Evolutionary conservation across 805 yeast species (phyloP), one percentile per base, ranked within the genome.

Genomic region (Ogataea haglerorum): DNA sequence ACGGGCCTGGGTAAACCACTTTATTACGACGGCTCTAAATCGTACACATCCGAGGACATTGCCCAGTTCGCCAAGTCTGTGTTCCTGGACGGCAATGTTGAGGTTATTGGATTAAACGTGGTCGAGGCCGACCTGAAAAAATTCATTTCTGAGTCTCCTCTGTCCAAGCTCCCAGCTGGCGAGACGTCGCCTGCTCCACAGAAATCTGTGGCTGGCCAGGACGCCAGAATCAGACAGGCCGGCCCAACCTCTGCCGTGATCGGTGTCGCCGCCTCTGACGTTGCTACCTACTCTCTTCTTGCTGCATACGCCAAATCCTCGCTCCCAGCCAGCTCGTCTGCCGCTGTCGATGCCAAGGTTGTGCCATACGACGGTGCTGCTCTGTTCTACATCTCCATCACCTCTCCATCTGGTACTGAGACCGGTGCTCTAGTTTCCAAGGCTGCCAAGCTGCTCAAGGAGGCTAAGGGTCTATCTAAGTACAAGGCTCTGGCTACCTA

Each of bases 1-100:
- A 72, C 67, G 47, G 97, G 96, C 40, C 78, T 86, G 57, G 97
- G 96, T 58, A 78, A 82, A 67, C 83, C 95, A 50, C 73, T 87
- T 57, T 75, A 75, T 63, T 86, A 76, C 62, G 84, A 85, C 63
- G 85, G 86, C 47, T 65, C 73, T 49, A 68, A 71, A 54, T 57
- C 78, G 32, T 69, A 79, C 53, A 47, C 82, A 25, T 56, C 77
- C 40, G 88, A 81, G 40, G 88, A 83, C 46, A 72, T 93, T 58
- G 72, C 75, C 54, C 64, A 63, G 31, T 86, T 70, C 61, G 90
- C 95, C 48, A 65, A 76, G 50, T 67, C 75, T 56, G 84, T 75
- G 40, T 88, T 80, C 76, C 75, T 79, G 50, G 70, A 78, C 57
- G 76, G 80, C 49, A 85, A 85, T 70, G 70, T 90, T 51, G 78